phyloP scores from a whole-genome alignment of 176 grass and related monocot species.

The Calamus simplicifolius region DNA sequence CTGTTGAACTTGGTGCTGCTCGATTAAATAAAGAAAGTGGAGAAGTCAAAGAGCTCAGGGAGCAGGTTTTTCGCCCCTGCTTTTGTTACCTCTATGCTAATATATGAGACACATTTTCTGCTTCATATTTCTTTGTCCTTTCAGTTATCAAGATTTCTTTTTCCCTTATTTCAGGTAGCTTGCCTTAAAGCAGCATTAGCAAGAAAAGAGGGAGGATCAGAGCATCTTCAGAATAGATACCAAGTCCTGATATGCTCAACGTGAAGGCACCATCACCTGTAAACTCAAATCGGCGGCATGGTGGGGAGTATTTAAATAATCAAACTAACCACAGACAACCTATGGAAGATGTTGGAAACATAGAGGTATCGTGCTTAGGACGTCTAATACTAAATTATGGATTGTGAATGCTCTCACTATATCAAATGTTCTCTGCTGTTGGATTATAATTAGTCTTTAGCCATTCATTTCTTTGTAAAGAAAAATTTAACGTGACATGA shows the following conservation, averaged over 20 bases:
- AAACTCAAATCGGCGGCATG: slow-evolving; percentile 40
- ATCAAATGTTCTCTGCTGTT: too few species aligned
- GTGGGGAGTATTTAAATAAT: slow-evolving; percentile 50
- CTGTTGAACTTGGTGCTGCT: slow-evolving; percentile 97
- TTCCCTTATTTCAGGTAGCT: slow-evolving; percentile 45
- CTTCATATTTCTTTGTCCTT: slow-evolving; percentile 20
- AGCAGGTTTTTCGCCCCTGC: slow-evolving; percentile 46
- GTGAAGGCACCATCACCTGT: slow-evolving; percentile 45
- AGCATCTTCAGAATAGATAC: slow-evolving; percentile 36
- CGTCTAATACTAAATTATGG: neutral
- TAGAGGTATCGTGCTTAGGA: slow-evolving; percentile 48
- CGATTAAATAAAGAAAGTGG: slow-evolving; percentile 84
- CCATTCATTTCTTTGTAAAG: too few species aligned
- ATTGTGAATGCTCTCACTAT: too few species aligned
- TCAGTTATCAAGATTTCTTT: neutral
- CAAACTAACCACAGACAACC: slow-evolving; percentile 72
- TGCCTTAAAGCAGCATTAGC: slow-evolving; percentile 72
- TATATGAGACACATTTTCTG: too few species aligned
- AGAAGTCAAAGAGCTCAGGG: slow-evolving; percentile 84
- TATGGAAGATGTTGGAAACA: slow-evolving; percentile 97
- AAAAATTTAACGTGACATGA: too few species aligned
- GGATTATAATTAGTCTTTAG: too few species aligned
- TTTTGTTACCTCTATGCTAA: too few species aligned
- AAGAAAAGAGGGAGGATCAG: slow-evolving; percentile 60
- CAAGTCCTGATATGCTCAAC: slow-evolving; percentile 40